These are phyloP conservation scores for Geotrichum reessii DNA, from an alignment of 1,139 yeast species.

Conservation along the genomic window DNA sequence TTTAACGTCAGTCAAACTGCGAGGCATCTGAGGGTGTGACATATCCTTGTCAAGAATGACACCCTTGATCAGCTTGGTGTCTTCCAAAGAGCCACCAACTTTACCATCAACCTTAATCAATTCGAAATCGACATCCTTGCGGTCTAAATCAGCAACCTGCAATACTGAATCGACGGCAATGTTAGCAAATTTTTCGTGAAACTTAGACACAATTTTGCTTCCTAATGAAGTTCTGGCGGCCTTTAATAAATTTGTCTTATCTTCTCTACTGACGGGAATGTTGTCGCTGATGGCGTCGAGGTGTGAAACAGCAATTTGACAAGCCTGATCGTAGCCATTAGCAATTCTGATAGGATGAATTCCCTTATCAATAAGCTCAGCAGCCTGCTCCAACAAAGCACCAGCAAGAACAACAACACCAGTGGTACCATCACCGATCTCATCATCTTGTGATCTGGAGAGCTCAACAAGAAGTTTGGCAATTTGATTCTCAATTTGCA, in stretches of 20 bases:
- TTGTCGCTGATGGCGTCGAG: slow-evolving; percentile 70
- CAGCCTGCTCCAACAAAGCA: slow-evolving; percentile 88
- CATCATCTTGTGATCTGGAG: slow-evolving; percentile 95
- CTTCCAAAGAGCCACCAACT: slow-evolving; percentile 89
- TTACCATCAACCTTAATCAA: slow-evolving; percentile 92
- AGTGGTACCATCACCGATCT: slow-evolving; percentile 98
- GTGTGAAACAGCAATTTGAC: slow-evolving; percentile 77
- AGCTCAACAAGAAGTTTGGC: slow-evolving; percentile 93
- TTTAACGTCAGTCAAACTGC: slow-evolving; percentile 69
- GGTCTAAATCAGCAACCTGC: slow-evolving; percentile 83
- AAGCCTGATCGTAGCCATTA: slow-evolving; percentile 95
- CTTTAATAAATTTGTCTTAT: slow-evolving; percentile 53
- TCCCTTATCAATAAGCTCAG: slow-evolving; percentile 91
- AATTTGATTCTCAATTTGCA: slow-evolving; percentile 94
- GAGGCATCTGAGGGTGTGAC: slow-evolving; percentile 98
- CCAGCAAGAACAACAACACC: slow-evolving; percentile 97
- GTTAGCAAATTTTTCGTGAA: slow-evolving; percentile 87
- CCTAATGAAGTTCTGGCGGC: slow-evolving; percentile 96
- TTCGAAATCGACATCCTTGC: slow-evolving; percentile 95
- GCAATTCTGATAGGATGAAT: slow-evolving; percentile 96
- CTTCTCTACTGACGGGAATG: slow-evolving; percentile 40
- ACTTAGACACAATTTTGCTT: slow-evolving; percentile 89
- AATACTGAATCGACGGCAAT: slow-evolving; percentile 97
- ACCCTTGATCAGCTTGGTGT: slow-evolving; percentile 79
- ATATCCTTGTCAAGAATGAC: slow-evolving; percentile 93